These are phyloP conservation scores for Colletotrichum horii DNA, from an alignment of 2,329 filamentous ascomycete species.

Conservation along the genomic window DNA sequence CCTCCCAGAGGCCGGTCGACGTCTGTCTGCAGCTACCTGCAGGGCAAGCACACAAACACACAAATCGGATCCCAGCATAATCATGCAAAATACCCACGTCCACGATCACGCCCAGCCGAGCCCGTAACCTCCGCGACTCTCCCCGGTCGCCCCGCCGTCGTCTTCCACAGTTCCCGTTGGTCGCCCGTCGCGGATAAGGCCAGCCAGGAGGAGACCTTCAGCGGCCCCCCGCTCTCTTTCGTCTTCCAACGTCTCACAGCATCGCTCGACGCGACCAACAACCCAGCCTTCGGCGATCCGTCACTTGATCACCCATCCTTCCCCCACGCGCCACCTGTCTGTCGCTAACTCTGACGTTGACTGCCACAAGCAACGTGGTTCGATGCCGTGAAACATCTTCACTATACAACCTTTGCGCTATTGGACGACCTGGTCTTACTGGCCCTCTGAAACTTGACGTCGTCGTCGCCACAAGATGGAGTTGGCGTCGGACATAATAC, in stretches of 20 bases:
- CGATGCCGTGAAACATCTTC: constrained; percentile 9
- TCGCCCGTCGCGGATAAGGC: background rate
- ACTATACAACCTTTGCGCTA: background rate
- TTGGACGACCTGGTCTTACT: background rate
- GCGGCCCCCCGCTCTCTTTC: background rate
- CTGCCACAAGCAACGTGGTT: background rate
- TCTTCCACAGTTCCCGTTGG: background rate
- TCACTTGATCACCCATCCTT: background rate
- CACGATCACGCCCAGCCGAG: background rate
- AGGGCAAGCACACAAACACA: constrained; percentile 8
- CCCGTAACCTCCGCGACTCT: background rate
- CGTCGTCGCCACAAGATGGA: constrained; percentile 48
- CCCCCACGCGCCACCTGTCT: constrained; percentile 1
- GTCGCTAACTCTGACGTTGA: background rate
- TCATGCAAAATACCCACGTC: constrained; percentile 1
- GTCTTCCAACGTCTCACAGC: background rate
- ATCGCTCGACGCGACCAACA: background rate
- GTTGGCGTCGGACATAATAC: constrained; percentile 55
- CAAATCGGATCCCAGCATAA: constrained; percentile 5
- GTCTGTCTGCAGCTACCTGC: constrained; percentile 9
- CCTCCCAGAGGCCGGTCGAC: background rate
- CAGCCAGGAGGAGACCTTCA: background rate
- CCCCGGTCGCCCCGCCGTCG: background rate
- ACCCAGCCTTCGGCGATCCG: background rate
- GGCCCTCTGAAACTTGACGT: constrained; percentile 16